Evolutionary conservation across 2,329 filamentous ascomycete species (phyloP).

Genomic region (Aspergillus persii): DNA sequence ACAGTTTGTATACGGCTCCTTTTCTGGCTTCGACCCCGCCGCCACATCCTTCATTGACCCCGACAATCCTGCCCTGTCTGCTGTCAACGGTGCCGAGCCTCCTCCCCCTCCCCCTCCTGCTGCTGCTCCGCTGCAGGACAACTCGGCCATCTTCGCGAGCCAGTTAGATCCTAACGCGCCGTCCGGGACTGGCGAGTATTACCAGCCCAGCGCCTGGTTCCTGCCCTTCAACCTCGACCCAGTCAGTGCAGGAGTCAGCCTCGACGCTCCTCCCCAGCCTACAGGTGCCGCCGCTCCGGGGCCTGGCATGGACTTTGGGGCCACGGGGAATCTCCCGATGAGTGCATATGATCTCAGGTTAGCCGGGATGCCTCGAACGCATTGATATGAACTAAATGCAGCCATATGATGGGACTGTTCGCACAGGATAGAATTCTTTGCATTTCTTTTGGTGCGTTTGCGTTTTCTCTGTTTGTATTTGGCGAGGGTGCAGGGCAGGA

Average conservation of each 20-base stretch:
- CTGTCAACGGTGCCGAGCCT: constrained; percentile 25
- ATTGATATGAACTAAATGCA: constrained; percentile 6
- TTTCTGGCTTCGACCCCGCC: constrained; percentile 54
- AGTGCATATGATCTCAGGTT: constrained; percentile 29
- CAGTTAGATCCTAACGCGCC: constrained; percentile 35
- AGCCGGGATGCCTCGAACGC: constrained; percentile 18
- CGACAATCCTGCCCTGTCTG: constrained; percentile 27
- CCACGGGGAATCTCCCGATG: constrained; percentile 22
- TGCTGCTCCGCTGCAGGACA: constrained; percentile 13
- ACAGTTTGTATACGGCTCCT: constrained; percentile 73
- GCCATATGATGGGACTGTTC: background rate
- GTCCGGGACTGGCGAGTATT: constrained; percentile 36
- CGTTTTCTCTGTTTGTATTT: background rate
- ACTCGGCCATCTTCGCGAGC: constrained; percentile 34
- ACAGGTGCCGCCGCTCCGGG: constrained; percentile 9
- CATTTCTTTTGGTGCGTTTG: background rate
- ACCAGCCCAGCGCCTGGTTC: constrained; percentile 72
- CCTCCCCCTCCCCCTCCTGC: background rate
- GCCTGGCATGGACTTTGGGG: constrained; percentile 22
- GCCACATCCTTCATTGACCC: constrained; percentile 27
- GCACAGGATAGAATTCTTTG: background rate
- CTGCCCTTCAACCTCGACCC: constrained; percentile 90
- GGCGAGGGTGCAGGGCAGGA: background rate
- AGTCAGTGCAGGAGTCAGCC: constrained; percentile 20
- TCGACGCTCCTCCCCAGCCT: constrained; percentile 14